These are phyloP conservation scores for Apiospora kogelbergensis DNA, from an alignment of 2,329 filamentous ascomycete species.

Conservation along the genomic window DNA sequence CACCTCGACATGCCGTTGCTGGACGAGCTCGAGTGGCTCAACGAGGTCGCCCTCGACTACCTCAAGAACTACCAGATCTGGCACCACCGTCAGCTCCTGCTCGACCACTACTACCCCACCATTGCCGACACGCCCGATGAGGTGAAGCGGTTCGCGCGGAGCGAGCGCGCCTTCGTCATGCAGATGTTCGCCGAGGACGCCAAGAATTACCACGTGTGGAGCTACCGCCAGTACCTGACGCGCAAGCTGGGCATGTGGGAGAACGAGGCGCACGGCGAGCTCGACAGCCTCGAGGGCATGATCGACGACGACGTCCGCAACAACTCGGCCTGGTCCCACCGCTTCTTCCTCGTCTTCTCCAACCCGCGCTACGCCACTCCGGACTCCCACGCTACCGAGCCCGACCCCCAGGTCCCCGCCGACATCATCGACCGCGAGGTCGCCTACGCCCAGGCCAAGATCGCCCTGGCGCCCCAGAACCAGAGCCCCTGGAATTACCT, in stretches of 20 bases:
- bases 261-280: constrained; percentile 53
- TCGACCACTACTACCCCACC: constrained; percentile 57
- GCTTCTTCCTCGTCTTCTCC: constrained; percentile 88
- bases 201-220: constrained; percentile 99
- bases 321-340: constrained; percentile 97
- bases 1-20: constrained; percentile 63
- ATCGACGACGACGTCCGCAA: constrained; percentile 84
- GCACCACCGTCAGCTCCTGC: constrained; percentile 69
- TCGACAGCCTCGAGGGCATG: constrained; percentile 69
- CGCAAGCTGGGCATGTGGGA: constrained; percentile 59
- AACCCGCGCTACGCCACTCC: constrained; percentile 52
- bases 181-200: constrained; percentile 81
- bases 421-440: constrained; percentile 73
- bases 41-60: constrained; percentile 76
- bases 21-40: constrained; percentile 83
- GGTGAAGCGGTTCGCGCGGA: constrained; percentile 57
- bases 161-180: constrained; percentile 74
- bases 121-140: constrained; percentile 60
- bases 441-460: constrained; percentile 70
- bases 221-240: constrained; percentile 76
- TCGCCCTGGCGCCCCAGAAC: constrained; percentile 84
- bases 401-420: constrained; percentile 57
- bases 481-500: constrained; percentile 94
- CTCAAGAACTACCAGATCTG: constrained; percentile 99
- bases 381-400: constrained; percentile 47